Percentiles rank a stretch among this genome's conserved stretches.
Conservation (phyloP, 345 rosid species). For the Noccaea bulbosa region DNA sequence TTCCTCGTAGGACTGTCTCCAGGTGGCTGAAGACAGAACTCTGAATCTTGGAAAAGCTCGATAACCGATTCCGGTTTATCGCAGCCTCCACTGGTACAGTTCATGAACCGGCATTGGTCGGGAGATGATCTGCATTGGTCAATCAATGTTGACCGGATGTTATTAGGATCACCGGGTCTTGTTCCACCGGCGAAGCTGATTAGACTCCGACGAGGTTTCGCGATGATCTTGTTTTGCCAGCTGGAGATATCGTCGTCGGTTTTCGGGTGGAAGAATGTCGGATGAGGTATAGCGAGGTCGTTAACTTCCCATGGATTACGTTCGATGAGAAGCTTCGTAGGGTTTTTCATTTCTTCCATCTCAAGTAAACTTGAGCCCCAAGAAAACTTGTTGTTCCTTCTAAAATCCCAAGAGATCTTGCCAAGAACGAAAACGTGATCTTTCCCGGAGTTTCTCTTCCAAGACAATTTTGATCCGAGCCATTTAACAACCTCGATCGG, state of each 20-base stretch:
- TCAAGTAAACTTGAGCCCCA: conserved; percentile 81
- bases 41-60: conserved; percentile 61
- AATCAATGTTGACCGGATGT: conserved; percentile 64
- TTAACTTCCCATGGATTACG: conserved; percentile 85
- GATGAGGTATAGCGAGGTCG: conserved; percentile 84
- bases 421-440: conserved; percentile 93
- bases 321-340: conserved; percentile 79
- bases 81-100: conserved; percentile 59
- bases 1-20: conserved; percentile 90
- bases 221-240: conserved; percentile 69
- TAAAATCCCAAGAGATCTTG: conserved; percentile 89
- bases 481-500: conserved; percentile 65
- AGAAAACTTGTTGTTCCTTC: conserved; percentile 53
- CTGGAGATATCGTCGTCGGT: conserved; percentile 60
- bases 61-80: conserved; percentile 57
- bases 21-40: conserved; percentile 85
- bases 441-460: conserved; percentile 61
- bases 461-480: conserved; percentile 61
- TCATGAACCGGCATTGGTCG: conserved; percentile 54
- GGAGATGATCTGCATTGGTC: conserved; percentile 55
- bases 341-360: conserved; percentile 75
- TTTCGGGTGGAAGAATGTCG: conserved; percentile 79
- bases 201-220: conserved; percentile 48
- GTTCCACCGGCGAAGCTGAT: conserved; percentile 75
- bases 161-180: conserved; percentile 58